Conservation (phyloP, 1,139 yeast genomes). For the Yarrowia galli region DNA sequence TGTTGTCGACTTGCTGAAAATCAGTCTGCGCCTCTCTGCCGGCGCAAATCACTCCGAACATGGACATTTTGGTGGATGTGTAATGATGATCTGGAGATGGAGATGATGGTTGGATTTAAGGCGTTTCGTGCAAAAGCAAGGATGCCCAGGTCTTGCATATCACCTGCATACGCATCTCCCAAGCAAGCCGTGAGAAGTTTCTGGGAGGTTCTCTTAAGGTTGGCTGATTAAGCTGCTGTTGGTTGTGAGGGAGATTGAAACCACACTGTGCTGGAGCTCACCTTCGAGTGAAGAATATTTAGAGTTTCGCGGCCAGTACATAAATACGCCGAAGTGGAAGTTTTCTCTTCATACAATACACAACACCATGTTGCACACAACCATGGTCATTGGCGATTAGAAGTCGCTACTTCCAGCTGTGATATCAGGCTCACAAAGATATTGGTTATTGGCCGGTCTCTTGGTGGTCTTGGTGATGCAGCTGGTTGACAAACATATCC, state of each 20-base stretch:
- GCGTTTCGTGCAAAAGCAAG: conserved; percentile 22
- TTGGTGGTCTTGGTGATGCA: conserved; percentile 16
- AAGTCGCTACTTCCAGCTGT: neutral
- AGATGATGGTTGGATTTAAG: neutral
- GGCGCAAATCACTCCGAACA: conserved; percentile 58
- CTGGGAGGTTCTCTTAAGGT: conserved; percentile 32
- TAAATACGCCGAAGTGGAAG: neutral
- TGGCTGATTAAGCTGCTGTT: conserved; percentile 24
- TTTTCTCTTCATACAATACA: conserved; percentile 3
- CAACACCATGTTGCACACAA: neutral
- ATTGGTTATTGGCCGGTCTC: neutral
- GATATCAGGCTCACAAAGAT: conserved; percentile 12
- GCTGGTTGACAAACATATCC: neutral
- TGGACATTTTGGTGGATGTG: conserved; percentile 42
- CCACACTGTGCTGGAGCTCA: conserved; percentile 8
- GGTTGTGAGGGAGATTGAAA: neutral
- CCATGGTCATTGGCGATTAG: neutral
- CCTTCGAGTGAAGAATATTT: conserved; percentile 3
- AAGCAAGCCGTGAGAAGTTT: conserved; percentile 25
- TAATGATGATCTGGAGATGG: neutral
- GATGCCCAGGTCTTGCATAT: conserved; percentile 10
- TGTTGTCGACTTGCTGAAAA: conserved; percentile 64
- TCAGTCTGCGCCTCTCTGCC: conserved; percentile 54
- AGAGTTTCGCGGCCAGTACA: neutral
- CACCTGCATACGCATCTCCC: conserved; percentile 20